These are phyloP conservation scores for Globisporangium canariense DNA, from an alignment of 352 stramenopile genomes.

Conservation along the genomic window DNA sequence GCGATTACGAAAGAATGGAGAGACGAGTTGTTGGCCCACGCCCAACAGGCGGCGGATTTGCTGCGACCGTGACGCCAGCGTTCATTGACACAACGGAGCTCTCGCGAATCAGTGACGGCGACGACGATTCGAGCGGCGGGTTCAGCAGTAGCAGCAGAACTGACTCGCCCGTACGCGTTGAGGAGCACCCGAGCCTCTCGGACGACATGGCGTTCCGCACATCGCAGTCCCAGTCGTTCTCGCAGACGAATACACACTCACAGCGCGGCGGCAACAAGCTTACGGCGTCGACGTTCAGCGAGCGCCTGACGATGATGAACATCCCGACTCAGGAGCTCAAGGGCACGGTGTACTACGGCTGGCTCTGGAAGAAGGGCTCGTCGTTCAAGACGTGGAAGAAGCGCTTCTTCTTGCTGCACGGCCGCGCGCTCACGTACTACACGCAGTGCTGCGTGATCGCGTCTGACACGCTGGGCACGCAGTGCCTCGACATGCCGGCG, in stretches of 20 bases:
- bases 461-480: constrained; percentile 49
- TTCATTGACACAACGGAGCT: constrained; percentile 20
- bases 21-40: not conserved
- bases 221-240: constrained; percentile 14
- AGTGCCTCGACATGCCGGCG: constrained; percentile 56
- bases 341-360: constrained; percentile 63
- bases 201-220: constrained; percentile 20
- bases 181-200: constrained; percentile 11
- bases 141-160: not conserved
- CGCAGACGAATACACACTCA: not conserved
- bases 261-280: constrained; percentile 11
- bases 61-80: constrained; percentile 5
- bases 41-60: not conserved
- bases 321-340: constrained; percentile 57
- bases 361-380: constrained; percentile 74
- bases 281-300: constrained; percentile 33
- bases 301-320: constrained; percentile 62
- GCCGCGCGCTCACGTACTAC: constrained; percentile 67
- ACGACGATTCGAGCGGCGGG: not conserved
- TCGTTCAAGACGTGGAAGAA: constrained; percentile 82
- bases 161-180: constrained; percentile 17
- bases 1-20: constrained; percentile 3
- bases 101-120: constrained; percentile 4
- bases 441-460: constrained; percentile 64
- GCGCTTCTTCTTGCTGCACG: constrained; percentile 72